Evolutionary conservation across 176 grass and related monocot genomes (phyloP), one percentile per base, ranked within the genome.

Genomic region (Eremochloa ophiuroides): DNA sequence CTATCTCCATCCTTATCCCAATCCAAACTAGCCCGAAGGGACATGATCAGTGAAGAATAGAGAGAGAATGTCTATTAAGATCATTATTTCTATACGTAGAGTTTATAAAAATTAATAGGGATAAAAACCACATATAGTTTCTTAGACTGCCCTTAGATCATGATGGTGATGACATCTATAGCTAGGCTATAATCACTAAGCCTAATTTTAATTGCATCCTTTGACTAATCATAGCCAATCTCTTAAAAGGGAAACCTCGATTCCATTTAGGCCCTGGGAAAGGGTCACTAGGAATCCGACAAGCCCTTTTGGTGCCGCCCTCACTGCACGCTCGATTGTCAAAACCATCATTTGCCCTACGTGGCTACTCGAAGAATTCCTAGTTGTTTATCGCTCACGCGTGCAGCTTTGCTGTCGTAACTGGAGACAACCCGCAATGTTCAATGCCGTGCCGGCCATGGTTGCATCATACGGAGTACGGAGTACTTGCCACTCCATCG

Each of bases 381-480:
- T 74, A 35, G 69, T 75, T 38, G 69, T 75, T 38, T 85, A 62
- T 47, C 1, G 14, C 47, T 43, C 71, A 81, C 30, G 78, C 85
- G 71, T 69, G 63, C 71, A 37, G 20, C 85, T 44, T 29, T 81
- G 78, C n/a, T 20, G 28, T n/a, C 28, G 2, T 11, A 39, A 35
- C 22, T 71, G 66, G 10, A 30, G 83, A 40, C 83, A 85, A 64
- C 55, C 38, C 9, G 14, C 69, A 72, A 64, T 43, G 59, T 41
- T 69, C 65, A 53, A 40, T 44, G 84, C 26, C 69, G 20, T 26
- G 77, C 42, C 26, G 26, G 20, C 47, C 69, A 27, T 12, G 40
- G 61, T 61, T 47, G 69, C 77, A 86, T 74, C 68, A 60, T 60
- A 10, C 34, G n/a, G n/a, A n/a, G n/a, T n/a, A n/a, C n/a, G n/a